Evolutionary conservation across 208 protist genomes (phyloP), one percentile per base, ranked within the genome.

Genomic region (Trypanosoma cruzi): DNA sequence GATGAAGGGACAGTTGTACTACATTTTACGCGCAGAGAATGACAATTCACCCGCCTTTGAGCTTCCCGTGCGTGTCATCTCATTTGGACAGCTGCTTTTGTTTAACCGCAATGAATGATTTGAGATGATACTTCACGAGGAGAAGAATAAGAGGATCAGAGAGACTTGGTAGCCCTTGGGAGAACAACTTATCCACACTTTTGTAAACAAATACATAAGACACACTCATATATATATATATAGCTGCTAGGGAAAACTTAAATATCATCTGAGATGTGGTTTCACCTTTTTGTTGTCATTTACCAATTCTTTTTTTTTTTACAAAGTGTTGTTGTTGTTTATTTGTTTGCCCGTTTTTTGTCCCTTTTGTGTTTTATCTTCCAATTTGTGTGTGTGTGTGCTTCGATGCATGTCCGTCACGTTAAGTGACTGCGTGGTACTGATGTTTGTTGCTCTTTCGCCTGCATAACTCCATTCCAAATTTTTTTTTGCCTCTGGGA

Each of bases 1-100:
- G 22, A 69, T 96, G 71, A 96, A 96, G 67, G 90, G 90, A 2
- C 32, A 92, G 34, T 64, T 96, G 6, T 91, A 92, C 60, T 96
- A 93, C 65, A 85, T 82, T 48, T 29, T 88, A 8, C 83, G 71
- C 4, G 73, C 3, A 7, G 36, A 77, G 2, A 67, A 64, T 29
- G 65, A 68, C 44, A 46, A 80, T 1, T 56, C n/a, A 28, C 34
- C 81, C 3, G 48, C 62, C 11, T 77, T 48, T 4, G 71, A 73
- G 20, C 20, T 71, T 29, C 73, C 84, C 4, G 77, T 93, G n/a
- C 73, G 71, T 22, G 81, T 75, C 48, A 85, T 96, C 37, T 73
- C 90, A 10, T 93, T 95, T 50, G 84, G 80, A 0, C 79, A 77
- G 36, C 36, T 95, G 2, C 60, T 81, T 64, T 46, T 76, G 14